Percentiles rank a stretch among this genome's conserved stretches.
These are phyloP conservation scores for Mucor lusitanicus DNA, from an alignment of 371 early-diverging fungal species.

Conservation along the genomic window DNA sequence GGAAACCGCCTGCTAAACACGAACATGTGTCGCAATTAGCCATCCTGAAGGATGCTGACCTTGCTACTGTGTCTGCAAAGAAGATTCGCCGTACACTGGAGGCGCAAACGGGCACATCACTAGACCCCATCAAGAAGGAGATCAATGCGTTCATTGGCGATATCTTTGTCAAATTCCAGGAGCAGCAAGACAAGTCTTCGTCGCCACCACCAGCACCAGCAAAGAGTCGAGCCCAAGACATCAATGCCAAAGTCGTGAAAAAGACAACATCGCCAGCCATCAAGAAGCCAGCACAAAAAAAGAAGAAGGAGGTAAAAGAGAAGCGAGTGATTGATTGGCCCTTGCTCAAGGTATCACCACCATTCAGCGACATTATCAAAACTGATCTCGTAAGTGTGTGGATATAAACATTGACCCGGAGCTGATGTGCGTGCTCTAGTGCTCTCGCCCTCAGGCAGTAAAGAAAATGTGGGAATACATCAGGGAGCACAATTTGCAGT, in stretches of 20 bases:
- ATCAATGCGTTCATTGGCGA: conserved; percentile 40
- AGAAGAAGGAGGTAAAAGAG: conserved; percentile 1
- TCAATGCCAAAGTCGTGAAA: not conserved
- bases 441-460: conserved; percentile 44
- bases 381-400: conserved; percentile 8
- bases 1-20: not conserved
- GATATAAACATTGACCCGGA: not conserved
- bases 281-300: conserved; percentile 8
- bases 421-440: conserved; percentile 14
- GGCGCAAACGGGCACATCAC: conserved; percentile 25
- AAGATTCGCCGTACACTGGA: conserved; percentile 51
- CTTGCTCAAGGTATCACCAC: conserved; percentile 23
- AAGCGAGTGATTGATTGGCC: conserved; percentile 19
- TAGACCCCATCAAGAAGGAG: conserved; percentile 38
- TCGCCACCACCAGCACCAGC: not conserved
- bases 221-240: not conserved
- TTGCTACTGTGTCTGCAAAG: conserved; percentile 54
- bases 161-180: conserved; percentile 18
- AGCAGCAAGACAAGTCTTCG: not conserved
- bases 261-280: conserved; percentile 2
- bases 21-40: conserved; percentile 9
- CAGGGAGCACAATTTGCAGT: conserved; percentile 42
- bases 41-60: conserved; percentile 52
- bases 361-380: conserved; percentile 27
- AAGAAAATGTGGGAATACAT: conserved; percentile 55